phyloP scores from a whole-genome alignment of 2,329 filamentous ascomycete species.

The Cladosporium halotolerans region DNA sequence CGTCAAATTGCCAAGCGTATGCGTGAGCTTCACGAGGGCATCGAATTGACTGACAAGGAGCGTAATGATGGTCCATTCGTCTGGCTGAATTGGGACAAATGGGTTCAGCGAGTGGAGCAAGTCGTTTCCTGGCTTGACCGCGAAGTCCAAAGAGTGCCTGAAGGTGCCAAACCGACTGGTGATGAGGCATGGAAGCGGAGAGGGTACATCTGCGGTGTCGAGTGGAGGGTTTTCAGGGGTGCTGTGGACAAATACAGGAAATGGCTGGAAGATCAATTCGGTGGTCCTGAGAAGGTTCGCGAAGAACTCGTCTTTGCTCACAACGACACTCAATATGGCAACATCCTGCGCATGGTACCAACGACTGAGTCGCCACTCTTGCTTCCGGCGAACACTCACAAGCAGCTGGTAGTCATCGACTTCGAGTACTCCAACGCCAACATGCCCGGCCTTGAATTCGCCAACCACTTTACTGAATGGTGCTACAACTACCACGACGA shows the following conservation, averaged over 20 bases:
- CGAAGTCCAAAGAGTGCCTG: conserved; percentile 48
- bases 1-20: conserved; percentile 95
- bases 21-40: conserved; percentile 89
- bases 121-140: conserved; percentile 54
- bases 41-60: conserved; percentile 77
- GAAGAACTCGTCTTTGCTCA: conserved; percentile 87
- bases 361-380: conserved; percentile 73
- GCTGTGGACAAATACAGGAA: conserved; percentile 71
- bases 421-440: conserved; percentile 97
- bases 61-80: conserved; percentile 72
- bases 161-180: conserved; percentile 35
- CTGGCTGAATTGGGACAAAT: conserved; percentile 92
- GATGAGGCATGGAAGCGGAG: conserved; percentile 58
- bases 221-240: conserved; percentile 71
- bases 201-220: conserved; percentile 77
- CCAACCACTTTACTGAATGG: conserved; percentile 98
- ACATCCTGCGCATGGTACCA: conserved; percentile 75
- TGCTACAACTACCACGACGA: conserved; percentile 92
- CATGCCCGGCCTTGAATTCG: conserved; percentile 79
- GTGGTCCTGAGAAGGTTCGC: conserved; percentile 59
- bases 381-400: conserved; percentile 86
- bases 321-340: conserved; percentile 98
- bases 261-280: conserved; percentile 68
- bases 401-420: conserved; percentile 93
- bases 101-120: conserved; percentile 64